Conservation (phyloP, 2,329 filamentous ascomycete genomes). For the Rutstroemia sp. region DNA sequence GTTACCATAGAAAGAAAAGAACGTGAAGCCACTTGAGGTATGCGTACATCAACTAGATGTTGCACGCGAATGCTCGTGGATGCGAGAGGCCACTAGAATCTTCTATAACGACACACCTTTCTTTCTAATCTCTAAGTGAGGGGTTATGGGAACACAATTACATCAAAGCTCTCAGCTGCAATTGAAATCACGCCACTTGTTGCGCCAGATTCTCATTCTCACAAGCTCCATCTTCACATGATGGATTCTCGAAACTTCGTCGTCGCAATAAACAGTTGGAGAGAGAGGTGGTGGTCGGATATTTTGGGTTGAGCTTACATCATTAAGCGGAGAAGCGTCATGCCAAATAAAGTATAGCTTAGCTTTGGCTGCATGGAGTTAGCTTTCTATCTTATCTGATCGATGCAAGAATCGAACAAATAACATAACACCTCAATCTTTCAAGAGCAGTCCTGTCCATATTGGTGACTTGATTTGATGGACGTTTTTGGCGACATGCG, state of each 20-base stretch:
- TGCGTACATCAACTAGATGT: not conserved
- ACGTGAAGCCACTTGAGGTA: not conserved
- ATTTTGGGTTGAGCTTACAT: not conserved
- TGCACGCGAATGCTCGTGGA: not conserved
- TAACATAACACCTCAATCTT: too few species aligned
- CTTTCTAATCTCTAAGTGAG: not conserved
- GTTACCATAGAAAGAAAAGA: not conserved
- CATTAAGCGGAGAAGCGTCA: not conserved
- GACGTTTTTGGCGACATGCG: too few species aligned
- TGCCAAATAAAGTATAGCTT: too few species aligned
- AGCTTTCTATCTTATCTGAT: too few species aligned
- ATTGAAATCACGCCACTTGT: too few species aligned
- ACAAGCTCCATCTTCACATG: too few species aligned
- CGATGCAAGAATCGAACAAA: too few species aligned
- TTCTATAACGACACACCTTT: not conserved
- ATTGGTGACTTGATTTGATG: too few species aligned
- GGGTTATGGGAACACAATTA: not conserved
- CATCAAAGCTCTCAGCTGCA: not conserved
- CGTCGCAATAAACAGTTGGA: not conserved
- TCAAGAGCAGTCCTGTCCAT: too few species aligned
- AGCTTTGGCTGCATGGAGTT: too few species aligned
- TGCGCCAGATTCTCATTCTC: too few species aligned
- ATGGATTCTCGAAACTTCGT: too few species aligned
- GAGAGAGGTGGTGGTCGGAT: not conserved
- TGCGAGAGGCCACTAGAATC: slow-evolving; percentile 1